A percentile compares a stretch with the other conserved stretches of the same genome.
These are phyloP conservation scores for Diaporthe vexans DNA, from an alignment of 2,329 filamentous ascomycete species.

Conservation along the genomic window DNA sequence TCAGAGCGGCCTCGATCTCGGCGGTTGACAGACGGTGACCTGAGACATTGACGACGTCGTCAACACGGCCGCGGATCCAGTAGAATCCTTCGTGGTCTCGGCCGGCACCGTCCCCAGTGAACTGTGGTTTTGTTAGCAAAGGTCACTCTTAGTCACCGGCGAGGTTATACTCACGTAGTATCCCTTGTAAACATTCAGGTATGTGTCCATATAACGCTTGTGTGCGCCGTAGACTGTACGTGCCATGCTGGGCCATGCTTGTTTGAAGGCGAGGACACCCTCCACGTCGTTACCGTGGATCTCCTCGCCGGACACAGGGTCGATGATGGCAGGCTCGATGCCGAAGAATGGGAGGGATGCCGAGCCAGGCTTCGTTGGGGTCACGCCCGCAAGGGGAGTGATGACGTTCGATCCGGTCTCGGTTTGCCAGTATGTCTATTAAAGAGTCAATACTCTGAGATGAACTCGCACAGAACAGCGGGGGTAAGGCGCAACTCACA, in stretches of 20 bases:
- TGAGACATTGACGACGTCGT: conserved; percentile 98
- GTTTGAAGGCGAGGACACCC: conserved; percentile 96
- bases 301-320: conserved; percentile 94
- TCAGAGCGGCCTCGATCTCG: conserved; percentile 96
- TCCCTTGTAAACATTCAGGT: conserved; percentile 96
- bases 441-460: conserved; percentile 42
- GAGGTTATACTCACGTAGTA: conserved; percentile 83
- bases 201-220: conserved; percentile 99
- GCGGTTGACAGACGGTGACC: conserved; percentile 96
- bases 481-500: conserved; percentile 69
- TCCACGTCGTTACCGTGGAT: conserved; percentile 96
- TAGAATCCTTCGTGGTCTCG: conserved; percentile 99
- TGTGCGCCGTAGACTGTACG: conserved; percentile 98
- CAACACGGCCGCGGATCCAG: conserved; percentile 98
- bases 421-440: conserved; percentile 98
- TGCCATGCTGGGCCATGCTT: conserved; percentile 98
- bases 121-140: conserved; percentile 63
- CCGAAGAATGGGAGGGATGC: conserved; percentile 98
- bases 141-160: no score
- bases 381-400: conserved; percentile 91
- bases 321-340: conserved; percentile 97
- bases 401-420: conserved; percentile 98
- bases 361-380: conserved; percentile 95
- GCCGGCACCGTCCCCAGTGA: conserved; percentile 93
- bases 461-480: neutral